A percentile compares a stretch with the other conserved stretches of the same genome.
These are phyloP conservation scores for Hypoxylon sp. DNA, from an alignment of 2,329 filamentous ascomycete species.

Conservation along the genomic window DNA sequence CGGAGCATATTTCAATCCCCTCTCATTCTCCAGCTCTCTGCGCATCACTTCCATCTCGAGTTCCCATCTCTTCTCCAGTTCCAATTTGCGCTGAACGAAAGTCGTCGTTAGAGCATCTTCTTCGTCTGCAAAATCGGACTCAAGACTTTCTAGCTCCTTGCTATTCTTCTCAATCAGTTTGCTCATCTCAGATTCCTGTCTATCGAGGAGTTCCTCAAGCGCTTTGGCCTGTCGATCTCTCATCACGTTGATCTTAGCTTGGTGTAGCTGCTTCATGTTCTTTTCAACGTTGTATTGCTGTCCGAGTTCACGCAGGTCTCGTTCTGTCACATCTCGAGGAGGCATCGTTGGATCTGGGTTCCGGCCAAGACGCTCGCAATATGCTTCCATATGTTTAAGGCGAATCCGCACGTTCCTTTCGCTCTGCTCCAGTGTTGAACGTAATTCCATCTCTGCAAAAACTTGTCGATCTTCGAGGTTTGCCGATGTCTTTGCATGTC, in stretches of 20 bases:
- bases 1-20: conserved; percentile 60
- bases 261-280: conserved; percentile 71
- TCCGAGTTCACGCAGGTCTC: conserved; percentile 70
- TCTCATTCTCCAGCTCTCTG: conserved; percentile 65
- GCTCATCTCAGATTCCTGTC: conserved; percentile 67
- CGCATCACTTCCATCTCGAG: conserved; percentile 68
- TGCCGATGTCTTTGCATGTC: conserved; percentile 66
- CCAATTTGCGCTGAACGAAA: conserved; percentile 62
- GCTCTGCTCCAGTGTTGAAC: conserved; percentile 67
- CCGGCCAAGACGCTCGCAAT: conserved; percentile 69
- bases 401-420: conserved; percentile 70
- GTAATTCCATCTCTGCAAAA: conserved; percentile 73
- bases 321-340: conserved; percentile 69
- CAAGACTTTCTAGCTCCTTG: conserved; percentile 65
- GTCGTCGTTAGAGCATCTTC: conserved; percentile 62
- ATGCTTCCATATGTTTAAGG: conserved; percentile 76
- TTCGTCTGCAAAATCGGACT: conserved; percentile 64
- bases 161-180: conserved; percentile 62
- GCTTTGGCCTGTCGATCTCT: conserved; percentile 74
- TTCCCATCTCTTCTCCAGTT: conserved; percentile 66
- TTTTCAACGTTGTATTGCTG: conserved; percentile 74
- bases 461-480: conserved; percentile 74
- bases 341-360: conserved; percentile 60
- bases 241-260: conserved; percentile 75
- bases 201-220: conserved; percentile 70